Evolutionary conservation across 179 eudicot genomes (phyloP), one percentile per base, ranked within the genome.

Genomic region (Beta macrorhiza): DNA sequence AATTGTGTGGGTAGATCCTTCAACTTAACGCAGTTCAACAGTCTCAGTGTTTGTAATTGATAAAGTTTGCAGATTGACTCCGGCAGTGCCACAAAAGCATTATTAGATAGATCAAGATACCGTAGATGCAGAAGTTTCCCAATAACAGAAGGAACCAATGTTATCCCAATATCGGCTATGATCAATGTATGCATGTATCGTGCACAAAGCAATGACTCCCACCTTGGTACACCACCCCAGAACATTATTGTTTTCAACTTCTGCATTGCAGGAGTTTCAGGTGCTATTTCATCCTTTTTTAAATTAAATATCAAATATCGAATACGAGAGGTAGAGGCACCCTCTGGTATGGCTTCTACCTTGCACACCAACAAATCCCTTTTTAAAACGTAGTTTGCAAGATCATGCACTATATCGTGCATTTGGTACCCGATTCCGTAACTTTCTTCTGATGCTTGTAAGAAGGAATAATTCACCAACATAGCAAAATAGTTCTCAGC

Each of bases 391-490:
- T 74, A 77, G 17, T 9, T 5, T 7, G 86, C 86, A 4, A 80
- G 69, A 76, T 80, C 83, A 78, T 77, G 78, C 57, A 84, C 72
- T 61, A 81, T 56, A 75, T 81, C 82, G 52, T 84, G 83, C 83
- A 84, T 84, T 3, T 10, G 74, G 51, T 14, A 7, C 20, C 8
- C 9, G 1, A 69, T 29, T 53, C 22, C 61, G 29, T 19, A 61
- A n/a, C 7, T 13, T 19, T 45, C 56, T 77, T 19, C 29, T 1
- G 10, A 1, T 64, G 25, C 78, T n/a, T 76, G 53, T 47, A 83
- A 57, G 44, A 81, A 69, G 4, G 79, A 57, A 51, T 67, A 64
- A 59, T 25, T 67, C 65, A 77, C 42, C 75, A 72, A 45, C 19
- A 49, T 37, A 10, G 14, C 62, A 0, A 64, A 9, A 75, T 79